Evolutionary conservation across 495 filamentous ascomycete genomes (phyloP).

Genomic region (Pseudomonodictys pantanalensis): DNA sequence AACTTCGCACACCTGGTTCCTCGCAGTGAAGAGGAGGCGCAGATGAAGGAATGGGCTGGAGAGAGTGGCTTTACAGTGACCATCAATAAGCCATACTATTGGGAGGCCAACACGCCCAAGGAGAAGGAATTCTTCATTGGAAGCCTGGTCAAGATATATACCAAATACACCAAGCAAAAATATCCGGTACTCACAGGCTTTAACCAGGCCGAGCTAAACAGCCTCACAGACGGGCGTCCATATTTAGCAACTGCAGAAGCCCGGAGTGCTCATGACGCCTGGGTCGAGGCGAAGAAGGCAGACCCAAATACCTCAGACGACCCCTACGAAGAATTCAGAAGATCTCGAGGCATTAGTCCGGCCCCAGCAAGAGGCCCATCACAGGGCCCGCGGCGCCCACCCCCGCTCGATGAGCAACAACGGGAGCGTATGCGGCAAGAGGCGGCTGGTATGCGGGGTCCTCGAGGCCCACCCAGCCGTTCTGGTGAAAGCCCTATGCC

Average conservation of each 20-base stretch:
- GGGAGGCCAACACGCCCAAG: conserved; percentile 85
- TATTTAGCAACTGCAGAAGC: conserved; percentile 36
- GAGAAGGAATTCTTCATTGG: conserved; percentile 98
- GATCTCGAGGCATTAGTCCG: no score
- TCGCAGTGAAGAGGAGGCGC: conserved; percentile 55
- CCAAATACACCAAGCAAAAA: conserved; percentile 89
- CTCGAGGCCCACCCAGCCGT: neutral
- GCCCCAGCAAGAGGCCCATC: no score
- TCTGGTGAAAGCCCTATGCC: conserved; percentile 19
- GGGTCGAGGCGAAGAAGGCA: neutral
- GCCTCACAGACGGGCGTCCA: conserved; percentile 54
- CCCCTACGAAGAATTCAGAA: neutral
- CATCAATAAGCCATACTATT: conserved; percentile 92
- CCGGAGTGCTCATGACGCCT: neutral
- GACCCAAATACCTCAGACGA: neutral
- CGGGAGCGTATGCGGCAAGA: neutral
- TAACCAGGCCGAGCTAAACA: conserved; percentile 70
- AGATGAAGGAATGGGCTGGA: conserved; percentile 72
- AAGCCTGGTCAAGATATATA: conserved; percentile 90
- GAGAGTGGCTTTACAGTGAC: conserved; percentile 83
- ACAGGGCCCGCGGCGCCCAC: neutral
- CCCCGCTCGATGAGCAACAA: neutral
- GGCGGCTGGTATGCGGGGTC: neutral
- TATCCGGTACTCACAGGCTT: conserved; percentile 79
- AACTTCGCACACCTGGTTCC: conserved; percentile 63